Percentiles rank a stretch among this genome's conserved stretches.
Conservation (phyloP, 148 eudicot species). For the Diospyros kaki region DNA sequence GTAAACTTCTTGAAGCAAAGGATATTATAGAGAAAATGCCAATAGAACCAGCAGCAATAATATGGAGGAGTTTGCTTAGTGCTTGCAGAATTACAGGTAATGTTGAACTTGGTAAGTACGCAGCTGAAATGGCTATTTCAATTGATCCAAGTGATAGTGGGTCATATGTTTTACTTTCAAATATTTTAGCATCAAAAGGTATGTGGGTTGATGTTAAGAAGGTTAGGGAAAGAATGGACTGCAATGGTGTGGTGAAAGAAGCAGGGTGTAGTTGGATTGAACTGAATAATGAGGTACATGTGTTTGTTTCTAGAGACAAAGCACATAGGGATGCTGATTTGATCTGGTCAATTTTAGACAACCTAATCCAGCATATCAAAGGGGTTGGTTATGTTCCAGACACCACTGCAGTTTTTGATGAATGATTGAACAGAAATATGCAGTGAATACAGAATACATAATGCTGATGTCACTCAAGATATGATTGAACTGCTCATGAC, state of each 20-base stretch:
- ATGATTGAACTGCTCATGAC: constrained; percentile 96
- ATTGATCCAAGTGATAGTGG: constrained; percentile 56
- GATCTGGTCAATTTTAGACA: constrained; percentile 33
- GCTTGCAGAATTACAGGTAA: constrained; percentile 46
- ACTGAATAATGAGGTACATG: constrained; percentile 41
- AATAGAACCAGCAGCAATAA: constrained; percentile 43
- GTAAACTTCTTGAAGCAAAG: constrained; percentile 54
- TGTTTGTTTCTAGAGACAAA: constrained; percentile 49
- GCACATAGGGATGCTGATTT: constrained; percentile 30
- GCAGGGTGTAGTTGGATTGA: constrained; percentile 68
- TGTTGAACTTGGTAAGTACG: constrained; percentile 44
- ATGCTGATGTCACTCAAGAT: constrained; percentile 84
- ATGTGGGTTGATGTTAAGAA: constrained; percentile 59
- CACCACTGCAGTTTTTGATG: constrained; percentile 3
- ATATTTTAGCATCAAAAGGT: constrained; percentile 52
- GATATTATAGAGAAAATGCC: constrained; percentile 62
- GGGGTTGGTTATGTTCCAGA: constrained; percentile 26
- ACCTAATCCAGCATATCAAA: constrained; percentile 39
- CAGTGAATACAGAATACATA: constrained; percentile 92
- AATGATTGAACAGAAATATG: constrained; percentile 40
- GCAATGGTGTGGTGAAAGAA: constrained; percentile 55
- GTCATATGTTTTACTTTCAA: constrained; percentile 61
- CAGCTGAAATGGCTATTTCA: constrained; percentile 63
- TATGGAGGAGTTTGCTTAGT: constrained; percentile 73
- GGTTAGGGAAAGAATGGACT: constrained; percentile 53